Evolutionary conservation across 768 basidiomycete genomes (phyloP).

Genomic region (Phallus indusiatus): DNA sequence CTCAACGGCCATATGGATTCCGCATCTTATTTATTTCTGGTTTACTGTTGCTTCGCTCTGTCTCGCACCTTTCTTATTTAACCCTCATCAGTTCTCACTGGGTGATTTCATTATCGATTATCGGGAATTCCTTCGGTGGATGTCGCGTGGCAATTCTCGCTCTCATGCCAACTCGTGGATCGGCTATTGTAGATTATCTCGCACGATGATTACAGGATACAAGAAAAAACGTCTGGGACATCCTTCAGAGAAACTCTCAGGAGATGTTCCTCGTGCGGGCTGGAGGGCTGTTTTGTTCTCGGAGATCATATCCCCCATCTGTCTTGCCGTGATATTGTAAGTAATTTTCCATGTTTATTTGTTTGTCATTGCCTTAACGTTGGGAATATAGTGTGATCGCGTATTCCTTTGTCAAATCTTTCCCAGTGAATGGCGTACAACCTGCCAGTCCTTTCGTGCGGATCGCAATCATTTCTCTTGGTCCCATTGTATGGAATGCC

Average conservation of each 20-base stretch:
- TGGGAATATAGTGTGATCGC: slow-evolving; percentile 25
- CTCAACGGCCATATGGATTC: slow-evolving; percentile 85
- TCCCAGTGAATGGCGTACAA: slow-evolving; percentile 56
- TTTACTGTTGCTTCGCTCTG: slow-evolving; percentile 87
- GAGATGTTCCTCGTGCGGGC: slow-evolving; percentile 86
- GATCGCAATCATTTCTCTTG: slow-evolving; percentile 85
- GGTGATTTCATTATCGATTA: slow-evolving; percentile 97
- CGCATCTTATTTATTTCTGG: slow-evolving; percentile 97
- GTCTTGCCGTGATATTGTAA: slow-evolving; percentile 70
- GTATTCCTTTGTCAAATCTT: slow-evolving; percentile 69
- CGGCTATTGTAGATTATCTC: slow-evolving; percentile 94
- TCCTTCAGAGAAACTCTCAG: slow-evolving; percentile 94
- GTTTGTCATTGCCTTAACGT: slow-evolving; percentile 44
- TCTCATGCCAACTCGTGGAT: slow-evolving; percentile 99
- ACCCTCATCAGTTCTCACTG: slow-evolving; percentile 98
- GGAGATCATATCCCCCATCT: slow-evolving; percentile 78
- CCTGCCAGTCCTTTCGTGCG: slow-evolving; percentile 83
- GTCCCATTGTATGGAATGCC: slow-evolving; percentile 94
- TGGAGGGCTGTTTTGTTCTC: slow-evolving; percentile 88
- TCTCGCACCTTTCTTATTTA: slow-evolving; percentile 95
- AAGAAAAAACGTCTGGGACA: slow-evolving; percentile 96
- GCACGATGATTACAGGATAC: slow-evolving; percentile 99
- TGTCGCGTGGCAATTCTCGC: slow-evolving; percentile 96
- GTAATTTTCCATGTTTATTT: slow-evolving; percentile 34
- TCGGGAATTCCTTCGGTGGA: slow-evolving; percentile 95